Base-by-base conservation (phyloP, 2,329 filamentous ascomycete species). In the Ascosphaera apis region DNA sequence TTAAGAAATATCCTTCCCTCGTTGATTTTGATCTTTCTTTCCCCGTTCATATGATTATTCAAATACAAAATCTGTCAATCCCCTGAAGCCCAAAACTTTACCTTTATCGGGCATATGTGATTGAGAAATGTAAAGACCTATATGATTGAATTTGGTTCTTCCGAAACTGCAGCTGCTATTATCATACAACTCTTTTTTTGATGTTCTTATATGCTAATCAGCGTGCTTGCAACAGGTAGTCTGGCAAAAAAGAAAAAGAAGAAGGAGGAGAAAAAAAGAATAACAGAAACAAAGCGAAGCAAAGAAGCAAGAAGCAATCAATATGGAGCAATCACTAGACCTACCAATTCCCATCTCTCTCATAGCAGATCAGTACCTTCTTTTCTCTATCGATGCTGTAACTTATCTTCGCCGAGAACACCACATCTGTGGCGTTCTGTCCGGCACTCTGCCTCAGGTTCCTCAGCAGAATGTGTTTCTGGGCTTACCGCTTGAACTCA, bases 391-490 rank as follows among this genome's bases (percentile, higher is more conserved):
- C 47, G 70, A 83, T 50, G 72, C 74, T 43, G 76, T 83, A 40
- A 73, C 77, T 47, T 68, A 76, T 52, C 64, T 92, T 42, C 78
- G 88, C 44, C 72, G 79, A 42, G 63, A 72, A 47, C 69, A 92
- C 59, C 74, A 81, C 52, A 82, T 92, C 47, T 84, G 78, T 49
- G 83, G 83, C 42, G 76, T 88, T 21, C 65, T 92, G 37, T 74
- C 80, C 40, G 88, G 88, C 39, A 84, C 80, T 5, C 72, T 92
- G 19, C 86, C 88, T 2, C 84, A 95, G 56, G 76, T 82, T 39
- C 83, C 84, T 4, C 86, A 91, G 46, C 88, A 98, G 57, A 95
- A 92, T 57, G 69, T 92, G 39, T 95, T 95, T 52, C 68, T 86
- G 39, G 81, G 84, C 33, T 60, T 95, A 35, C 88, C 88, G 2